Conservation (phyloP, 2,329 filamentous ascomycete species). For the Diaporthe destruens region DNA sequence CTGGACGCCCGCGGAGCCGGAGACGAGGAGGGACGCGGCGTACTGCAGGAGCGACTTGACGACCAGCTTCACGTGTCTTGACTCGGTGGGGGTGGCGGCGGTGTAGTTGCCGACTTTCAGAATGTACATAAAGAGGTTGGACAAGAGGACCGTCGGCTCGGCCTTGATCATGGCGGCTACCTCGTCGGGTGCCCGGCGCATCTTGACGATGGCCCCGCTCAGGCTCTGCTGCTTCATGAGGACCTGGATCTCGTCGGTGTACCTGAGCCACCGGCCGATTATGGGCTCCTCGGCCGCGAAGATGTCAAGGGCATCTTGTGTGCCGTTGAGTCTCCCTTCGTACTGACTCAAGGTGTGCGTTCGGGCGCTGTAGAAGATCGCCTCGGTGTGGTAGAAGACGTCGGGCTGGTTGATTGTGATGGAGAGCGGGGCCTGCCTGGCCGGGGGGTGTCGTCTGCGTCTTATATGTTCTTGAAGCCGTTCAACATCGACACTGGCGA, state of each 20-base stretch:
- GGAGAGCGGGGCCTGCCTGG: not conserved
- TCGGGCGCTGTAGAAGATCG: constrained; percentile 5
- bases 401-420: constrained; percentile 16
- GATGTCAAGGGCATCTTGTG: not conserved
- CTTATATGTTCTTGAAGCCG: not conserved
- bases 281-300: constrained; percentile 5
- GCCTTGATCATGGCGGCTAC: constrained; percentile 11
- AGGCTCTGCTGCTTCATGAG: constrained; percentile 14
- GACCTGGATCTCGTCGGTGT: constrained; percentile 6
- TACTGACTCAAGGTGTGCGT: not conserved
- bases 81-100: not conserved
- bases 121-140: constrained; percentile 15
- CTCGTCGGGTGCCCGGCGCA: constrained; percentile 19
- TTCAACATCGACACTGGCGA: not conserved
- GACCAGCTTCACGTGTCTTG: not conserved
- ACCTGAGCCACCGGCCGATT: constrained; percentile 12
- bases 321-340: not conserved
- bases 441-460: not conserved
- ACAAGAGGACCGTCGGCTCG: not conserved
- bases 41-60: constrained; percentile 8
- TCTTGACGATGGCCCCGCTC: not conserved
- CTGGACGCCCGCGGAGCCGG: not conserved
- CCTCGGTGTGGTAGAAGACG: constrained; percentile 2
- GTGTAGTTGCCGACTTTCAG: not conserved
- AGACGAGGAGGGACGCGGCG: not conserved